Evolutionary conservation across 2,329 filamentous ascomycete species (phyloP).

Genomic region (Talaromyces sp.): DNA sequence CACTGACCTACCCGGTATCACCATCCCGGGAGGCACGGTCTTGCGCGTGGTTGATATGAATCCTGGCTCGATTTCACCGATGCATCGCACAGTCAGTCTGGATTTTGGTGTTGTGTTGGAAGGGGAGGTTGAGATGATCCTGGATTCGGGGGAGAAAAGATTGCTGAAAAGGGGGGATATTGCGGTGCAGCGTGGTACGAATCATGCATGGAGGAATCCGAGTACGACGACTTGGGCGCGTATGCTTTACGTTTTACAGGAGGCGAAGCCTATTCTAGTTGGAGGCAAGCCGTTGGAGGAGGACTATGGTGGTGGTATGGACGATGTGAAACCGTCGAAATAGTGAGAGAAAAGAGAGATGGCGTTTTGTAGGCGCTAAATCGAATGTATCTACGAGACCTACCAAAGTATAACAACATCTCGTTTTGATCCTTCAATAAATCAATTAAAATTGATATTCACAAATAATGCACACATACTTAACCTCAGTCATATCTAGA

Average conservation of each 20-base stretch:
- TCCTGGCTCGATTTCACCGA: conserved; percentile 43
- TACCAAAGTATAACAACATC: background rate
- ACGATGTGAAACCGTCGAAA: background rate
- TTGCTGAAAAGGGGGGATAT: conserved; percentile 53
- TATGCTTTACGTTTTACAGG: conserved; percentile 36
- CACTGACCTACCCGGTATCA: conserved; percentile 32
- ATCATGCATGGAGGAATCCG: conserved; percentile 55
- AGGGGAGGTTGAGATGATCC: conserved; percentile 52
- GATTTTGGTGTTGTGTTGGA: conserved; percentile 58
- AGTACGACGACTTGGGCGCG: conserved; percentile 50
- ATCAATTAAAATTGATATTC: background rate
- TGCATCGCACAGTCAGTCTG: conserved; percentile 56
- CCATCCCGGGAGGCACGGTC: conserved; percentile 43
- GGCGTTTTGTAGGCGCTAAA: too few species aligned
- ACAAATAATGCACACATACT: background rate
- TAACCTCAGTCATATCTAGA: too few species aligned
- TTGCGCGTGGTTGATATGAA: conserved; percentile 52
- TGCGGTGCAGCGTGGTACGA: conserved; percentile 57
- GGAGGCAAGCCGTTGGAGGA: background rate
- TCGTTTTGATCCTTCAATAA: background rate
- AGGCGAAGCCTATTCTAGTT: background rate
- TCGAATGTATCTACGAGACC: background rate
- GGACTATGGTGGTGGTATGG: background rate
- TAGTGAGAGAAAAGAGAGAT: background rate
- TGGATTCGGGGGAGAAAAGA: conserved; percentile 53